Evolutionary conservation across 768 basidiomycete genomes (phyloP).

Genomic region (Trametes cinnabarina): DNA sequence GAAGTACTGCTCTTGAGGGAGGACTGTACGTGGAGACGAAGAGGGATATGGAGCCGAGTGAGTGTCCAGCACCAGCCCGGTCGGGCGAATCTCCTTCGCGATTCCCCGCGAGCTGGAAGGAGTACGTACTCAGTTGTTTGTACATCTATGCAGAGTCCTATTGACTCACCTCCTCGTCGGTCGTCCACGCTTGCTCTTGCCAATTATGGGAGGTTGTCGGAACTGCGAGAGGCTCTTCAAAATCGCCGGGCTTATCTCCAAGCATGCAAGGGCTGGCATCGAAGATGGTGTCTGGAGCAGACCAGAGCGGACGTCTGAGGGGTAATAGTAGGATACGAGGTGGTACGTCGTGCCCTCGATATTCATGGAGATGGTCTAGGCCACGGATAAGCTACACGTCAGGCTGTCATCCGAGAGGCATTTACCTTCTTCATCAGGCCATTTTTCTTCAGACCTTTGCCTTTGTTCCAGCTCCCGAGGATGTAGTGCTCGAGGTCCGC

Average conservation of each 20-base stretch:
- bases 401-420: neutral
- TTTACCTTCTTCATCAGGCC: slow-evolving; percentile 24
- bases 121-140: neutral
- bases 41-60: slow-evolving; percentile 4
- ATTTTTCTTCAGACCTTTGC: slow-evolving; percentile 20
- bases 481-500: slow-evolving; percentile 19
- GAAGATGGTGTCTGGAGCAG: slow-evolving; percentile 12
- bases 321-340: slow-evolving; percentile 20
- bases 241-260: slow-evolving; percentile 11
- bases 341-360: slow-evolving; percentile 21
- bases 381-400: neutral
- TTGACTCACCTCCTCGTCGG: slow-evolving; percentile 2
- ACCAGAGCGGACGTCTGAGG: slow-evolving; percentile 19
- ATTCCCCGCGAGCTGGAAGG: neutral
- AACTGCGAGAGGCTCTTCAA: slow-evolving; percentile 9
- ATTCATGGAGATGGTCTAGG: slow-evolving; percentile 18
- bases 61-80: slow-evolving; percentile 8
- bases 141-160: neutral
- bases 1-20: neutral
- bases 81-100: slow-evolving; percentile 3
- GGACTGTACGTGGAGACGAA: neutral
- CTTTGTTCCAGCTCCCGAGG: slow-evolving; percentile 23
- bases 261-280: slow-evolving; percentile 8
- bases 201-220: slow-evolving; percentile 7
- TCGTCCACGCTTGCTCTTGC: slow-evolving; percentile 6